These are phyloP conservation scores for Cyberlindnera xishuangbannaensis DNA, from an alignment of 805 yeast species.

Conservation along the genomic window DNA sequence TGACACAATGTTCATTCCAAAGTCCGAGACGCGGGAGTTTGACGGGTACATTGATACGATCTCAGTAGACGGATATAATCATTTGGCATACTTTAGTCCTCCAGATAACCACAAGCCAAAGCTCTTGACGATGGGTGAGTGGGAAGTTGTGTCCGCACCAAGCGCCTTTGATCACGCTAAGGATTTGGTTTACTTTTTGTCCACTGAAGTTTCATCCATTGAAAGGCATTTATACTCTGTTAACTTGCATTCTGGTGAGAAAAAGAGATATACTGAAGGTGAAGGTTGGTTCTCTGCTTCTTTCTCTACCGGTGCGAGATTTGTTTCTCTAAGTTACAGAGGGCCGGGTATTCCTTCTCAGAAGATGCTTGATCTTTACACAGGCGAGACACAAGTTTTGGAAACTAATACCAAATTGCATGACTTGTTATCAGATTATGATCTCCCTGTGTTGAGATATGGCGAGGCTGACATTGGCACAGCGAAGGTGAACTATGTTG, in stretches of 20 bases:
- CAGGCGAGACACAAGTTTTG: slow-evolving; percentile 25
- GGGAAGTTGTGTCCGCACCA: slow-evolving; percentile 86
- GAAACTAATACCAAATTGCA: slow-evolving; percentile 38
- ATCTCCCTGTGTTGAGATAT: slow-evolving; percentile 50
- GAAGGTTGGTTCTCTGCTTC: slow-evolving; percentile 67
- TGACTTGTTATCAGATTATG: slow-evolving; percentile 36
- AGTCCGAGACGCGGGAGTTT: slow-evolving; percentile 34
- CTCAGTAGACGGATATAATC: slow-evolving; percentile 57
- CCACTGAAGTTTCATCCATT: slow-evolving; percentile 71
- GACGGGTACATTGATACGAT: slow-evolving; percentile 83
- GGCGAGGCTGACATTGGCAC: slow-evolving; percentile 48
- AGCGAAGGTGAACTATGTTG: slow-evolving; percentile 56
- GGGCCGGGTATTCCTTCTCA: slow-evolving; percentile 86
- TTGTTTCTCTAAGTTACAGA: slow-evolving; percentile 57
- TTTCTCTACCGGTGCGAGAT: slow-evolving; percentile 77
- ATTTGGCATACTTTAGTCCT: slow-evolving; percentile 81
- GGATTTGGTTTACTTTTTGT: slow-evolving; percentile 51
- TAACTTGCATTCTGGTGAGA: slow-evolving; percentile 40
- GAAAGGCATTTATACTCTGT: slow-evolving; percentile 83
- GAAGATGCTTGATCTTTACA: slow-evolving; percentile 52
- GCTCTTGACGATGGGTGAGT: slow-evolving; percentile 66
- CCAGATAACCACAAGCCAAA: slow-evolving; percentile 48
- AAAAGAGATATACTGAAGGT: slow-evolving; percentile 29
- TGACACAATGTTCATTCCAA: slow-evolving; percentile 53
- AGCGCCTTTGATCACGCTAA: slow-evolving; percentile 50